phyloP scores from a whole-genome alignment of 1,284 basidiomycete species.

The Fistulinella cinereoalba region DNA sequence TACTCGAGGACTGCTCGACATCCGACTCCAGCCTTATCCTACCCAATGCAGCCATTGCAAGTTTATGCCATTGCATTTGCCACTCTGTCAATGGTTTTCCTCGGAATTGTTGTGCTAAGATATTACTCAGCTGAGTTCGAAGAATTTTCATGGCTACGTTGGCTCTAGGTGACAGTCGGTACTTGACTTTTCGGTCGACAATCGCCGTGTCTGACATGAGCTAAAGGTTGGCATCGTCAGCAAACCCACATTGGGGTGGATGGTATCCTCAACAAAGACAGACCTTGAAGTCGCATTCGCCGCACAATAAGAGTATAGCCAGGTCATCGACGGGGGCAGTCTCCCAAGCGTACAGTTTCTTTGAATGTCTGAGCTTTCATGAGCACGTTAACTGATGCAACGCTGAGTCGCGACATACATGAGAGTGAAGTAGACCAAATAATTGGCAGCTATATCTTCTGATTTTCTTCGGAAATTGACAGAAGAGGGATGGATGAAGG shows the following conservation, averaged over 20 bases:
- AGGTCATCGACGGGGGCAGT: conserved; percentile 87
- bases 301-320: conserved; percentile 82
- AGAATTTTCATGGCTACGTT: conserved; percentile 81
- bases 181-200: conserved; percentile 86
- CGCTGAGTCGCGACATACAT: conserved; percentile 53
- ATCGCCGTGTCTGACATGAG: conserved; percentile 68
- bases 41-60: conserved; percentile 62
- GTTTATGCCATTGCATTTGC: conserved; percentile 69
- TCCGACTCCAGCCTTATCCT: conserved; percentile 39
- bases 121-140: conserved; percentile 60
- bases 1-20: conserved; percentile 7
- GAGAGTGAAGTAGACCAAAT: conserved; percentile 86
- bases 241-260: conserved; percentile 1
- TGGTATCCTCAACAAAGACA: conserved; percentile 13
- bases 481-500: conserved; percentile 89
- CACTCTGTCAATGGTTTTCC: conserved; percentile 57
- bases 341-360: conserved; percentile 96
- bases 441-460: conserved; percentile 71
- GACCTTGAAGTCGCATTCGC: conserved; percentile 90
- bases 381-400: conserved; percentile 2
- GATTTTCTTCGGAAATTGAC: conserved; percentile 75
- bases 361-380: conserved; percentile 69
- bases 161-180: conserved; percentile 67
- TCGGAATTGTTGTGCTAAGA: conserved; percentile 67
- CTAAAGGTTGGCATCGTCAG: conserved; percentile 42